These are phyloP conservation scores for Ogataea neopini DNA, from an alignment of 805 yeast species.

Conservation along the genomic window DNA sequence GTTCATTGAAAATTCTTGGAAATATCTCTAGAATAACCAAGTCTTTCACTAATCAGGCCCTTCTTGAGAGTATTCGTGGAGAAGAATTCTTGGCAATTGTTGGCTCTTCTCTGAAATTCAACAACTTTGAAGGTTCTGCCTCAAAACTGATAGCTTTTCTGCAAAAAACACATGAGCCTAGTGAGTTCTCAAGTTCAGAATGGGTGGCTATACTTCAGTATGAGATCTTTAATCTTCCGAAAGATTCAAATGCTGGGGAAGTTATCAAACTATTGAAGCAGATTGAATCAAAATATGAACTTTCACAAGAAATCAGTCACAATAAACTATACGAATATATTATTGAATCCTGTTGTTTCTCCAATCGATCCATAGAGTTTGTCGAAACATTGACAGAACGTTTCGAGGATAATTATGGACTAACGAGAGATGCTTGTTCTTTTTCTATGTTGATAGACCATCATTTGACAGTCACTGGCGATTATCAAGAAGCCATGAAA, in stretches of 20 bases:
- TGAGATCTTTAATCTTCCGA: constrained; percentile 18
- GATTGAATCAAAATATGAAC: constrained; percentile 16
- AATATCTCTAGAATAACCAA: constrained; percentile 21
- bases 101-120: constrained; percentile 27
- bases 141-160: constrained; percentile 19
- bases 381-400: constrained; percentile 28
- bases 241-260: constrained; percentile 21
- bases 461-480: constrained; percentile 29
- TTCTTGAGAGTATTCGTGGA: constrained; percentile 19
- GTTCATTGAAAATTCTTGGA: constrained; percentile 21
- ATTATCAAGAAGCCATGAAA: constrained; percentile 37
- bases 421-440: constrained; percentile 39
- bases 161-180: constrained; percentile 8
- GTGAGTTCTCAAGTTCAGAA: constrained; percentile 23
- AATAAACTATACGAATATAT: constrained; percentile 30
- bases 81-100: constrained; percentile 33
- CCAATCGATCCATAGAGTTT: constrained; percentile 28
- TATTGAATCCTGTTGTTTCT: constrained; percentile 30
- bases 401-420: constrained; percentile 34
- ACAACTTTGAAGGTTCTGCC: constrained; percentile 18
- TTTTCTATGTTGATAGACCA: constrained; percentile 38
- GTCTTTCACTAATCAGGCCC: constrained; percentile 1
- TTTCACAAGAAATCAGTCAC: constrained; percentile 12
- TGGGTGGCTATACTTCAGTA: constrained; percentile 30
- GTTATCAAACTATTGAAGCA: constrained; percentile 37